Conservation (phyloP, 1,139 yeast genomes). For the Lodderomyces orthopsilosis region DNA sequence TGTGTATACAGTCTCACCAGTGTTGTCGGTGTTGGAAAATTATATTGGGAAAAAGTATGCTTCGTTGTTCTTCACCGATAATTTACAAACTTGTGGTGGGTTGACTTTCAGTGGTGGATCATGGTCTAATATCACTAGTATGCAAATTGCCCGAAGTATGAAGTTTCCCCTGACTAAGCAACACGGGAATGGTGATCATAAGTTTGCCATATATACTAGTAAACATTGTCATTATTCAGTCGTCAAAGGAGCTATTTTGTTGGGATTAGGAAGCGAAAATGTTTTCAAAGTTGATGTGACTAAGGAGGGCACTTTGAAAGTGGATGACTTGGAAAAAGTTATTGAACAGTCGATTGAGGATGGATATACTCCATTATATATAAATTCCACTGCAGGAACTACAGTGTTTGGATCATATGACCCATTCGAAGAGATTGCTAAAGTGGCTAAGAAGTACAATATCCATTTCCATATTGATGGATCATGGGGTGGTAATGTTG, state of each 20-base stretch:
- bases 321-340: slow-evolving; percentile 41
- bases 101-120: slow-evolving; percentile 87
- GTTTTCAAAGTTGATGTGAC: slow-evolving; percentile 63
- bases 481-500: slow-evolving; percentile 88
- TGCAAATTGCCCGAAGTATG: slow-evolving; percentile 73
- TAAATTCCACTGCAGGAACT: slow-evolving; percentile 86
- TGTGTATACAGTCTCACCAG: slow-evolving; percentile 85
- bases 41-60: slow-evolving; percentile 70
- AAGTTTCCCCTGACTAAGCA: slow-evolving; percentile 68
- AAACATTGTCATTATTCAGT: slow-evolving; percentile 79
- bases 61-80: slow-evolving; percentile 48
- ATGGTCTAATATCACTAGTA: slow-evolving; percentile 77
- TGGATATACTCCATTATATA: slow-evolving; percentile 71
- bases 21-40: slow-evolving; percentile 72
- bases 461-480: slow-evolving; percentile 87
- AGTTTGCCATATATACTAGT: slow-evolving; percentile 71
- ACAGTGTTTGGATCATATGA: slow-evolving; percentile 87
- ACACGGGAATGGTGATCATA: slow-evolving; percentile 51
- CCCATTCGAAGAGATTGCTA: slow-evolving; percentile 55
- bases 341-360: slow-evolving; percentile 43
- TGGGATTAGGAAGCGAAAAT: slow-evolving; percentile 65
- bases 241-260: slow-evolving; percentile 75
- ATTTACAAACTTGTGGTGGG: slow-evolving; percentile 59
- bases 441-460: slow-evolving; percentile 51
- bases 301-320: slow-evolving; percentile 58